These are phyloP conservation scores for Albugo candida DNA, from an alignment of 352 stramenopile species.

Conservation along the genomic window DNA sequence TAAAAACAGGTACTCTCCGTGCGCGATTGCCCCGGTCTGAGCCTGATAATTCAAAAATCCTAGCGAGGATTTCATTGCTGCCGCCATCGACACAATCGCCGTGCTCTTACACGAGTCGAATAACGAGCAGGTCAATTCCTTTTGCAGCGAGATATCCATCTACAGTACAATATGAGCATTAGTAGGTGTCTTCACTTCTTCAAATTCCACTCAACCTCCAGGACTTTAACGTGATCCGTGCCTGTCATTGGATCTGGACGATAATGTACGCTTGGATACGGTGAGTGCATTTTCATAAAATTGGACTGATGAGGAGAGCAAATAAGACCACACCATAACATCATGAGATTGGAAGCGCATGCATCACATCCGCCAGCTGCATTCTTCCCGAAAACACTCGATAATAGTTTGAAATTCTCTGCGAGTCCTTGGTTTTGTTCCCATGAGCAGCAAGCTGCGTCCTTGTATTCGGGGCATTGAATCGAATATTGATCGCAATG, in stretches of 20 bases:
- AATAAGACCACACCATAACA: constrained; percentile 70
- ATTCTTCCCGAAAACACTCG: constrained; percentile 45
- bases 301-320: constrained; percentile 56
- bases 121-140: constrained; percentile 43
- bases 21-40: constrained; percentile 68
- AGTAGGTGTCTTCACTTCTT: not conserved
- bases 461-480: constrained; percentile 72
- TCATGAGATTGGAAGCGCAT: constrained; percentile 70
- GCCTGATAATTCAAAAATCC: constrained; percentile 81
- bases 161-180: constrained; percentile 1
- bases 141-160: constrained; percentile 50
- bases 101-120: constrained; percentile 80
- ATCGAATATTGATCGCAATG: constrained; percentile 53
- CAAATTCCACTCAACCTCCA: constrained; percentile 14
- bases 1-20: constrained; percentile 75
- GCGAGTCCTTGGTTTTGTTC: constrained; percentile 79
- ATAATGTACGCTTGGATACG: constrained; percentile 47
- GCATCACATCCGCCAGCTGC: constrained; percentile 51
- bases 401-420: constrained; percentile 68
- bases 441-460: constrained; percentile 70
- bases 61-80: constrained; percentile 64
- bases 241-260: constrained; percentile 50
- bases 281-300: constrained; percentile 48
- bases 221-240: constrained; percentile 31
- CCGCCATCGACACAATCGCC: constrained; percentile 42